phyloP scores from a whole-genome alignment of 345 rosid species.

The Cardiospermum halicacabum region DNA sequence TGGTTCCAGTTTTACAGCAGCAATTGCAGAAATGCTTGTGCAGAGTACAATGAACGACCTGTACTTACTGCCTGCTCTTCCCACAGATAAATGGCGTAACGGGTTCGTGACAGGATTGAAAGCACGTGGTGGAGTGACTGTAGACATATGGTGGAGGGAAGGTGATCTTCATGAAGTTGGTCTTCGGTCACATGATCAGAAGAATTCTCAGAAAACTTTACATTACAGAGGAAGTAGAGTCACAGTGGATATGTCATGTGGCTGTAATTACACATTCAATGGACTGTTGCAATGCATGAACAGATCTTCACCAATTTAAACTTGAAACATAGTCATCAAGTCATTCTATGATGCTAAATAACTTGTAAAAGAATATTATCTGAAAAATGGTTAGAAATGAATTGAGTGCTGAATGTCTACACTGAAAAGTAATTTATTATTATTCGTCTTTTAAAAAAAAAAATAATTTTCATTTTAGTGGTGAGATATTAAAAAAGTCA shows the following conservation, averaged over 20 bases:
- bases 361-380: too few relatives aligned
- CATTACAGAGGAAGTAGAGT: conserved; percentile 49
- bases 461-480: neutral
- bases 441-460: too few relatives aligned
- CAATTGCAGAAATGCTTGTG: conserved; percentile 77
- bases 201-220: conserved; percentile 32
- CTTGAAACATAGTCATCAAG: too few relatives aligned
- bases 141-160: conserved; percentile 66
- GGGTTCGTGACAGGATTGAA: conserved; percentile 72
- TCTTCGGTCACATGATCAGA: conserved; percentile 40
- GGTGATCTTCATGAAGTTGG: conserved; percentile 67
- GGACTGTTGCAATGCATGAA: conserved; percentile 40
- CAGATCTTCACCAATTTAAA: conserved; percentile 11
- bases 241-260: conserved; percentile 34
- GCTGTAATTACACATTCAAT: conserved; percentile 50
- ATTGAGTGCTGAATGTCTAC: too few relatives aligned
- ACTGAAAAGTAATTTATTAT: too few relatives aligned
- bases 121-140: conserved; percentile 72
- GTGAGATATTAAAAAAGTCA: neutral
- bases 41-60: conserved; percentile 73
- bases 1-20: conserved; percentile 59
- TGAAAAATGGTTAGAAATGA: too few relatives aligned
- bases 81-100: conserved; percentile 65
- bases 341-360: too few relatives aligned
- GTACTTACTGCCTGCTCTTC: conserved; percentile 82